Evolutionary conservation across 2,329 filamentous ascomycete species (phyloP).

Genomic region (Penicillium hordei): DNA sequence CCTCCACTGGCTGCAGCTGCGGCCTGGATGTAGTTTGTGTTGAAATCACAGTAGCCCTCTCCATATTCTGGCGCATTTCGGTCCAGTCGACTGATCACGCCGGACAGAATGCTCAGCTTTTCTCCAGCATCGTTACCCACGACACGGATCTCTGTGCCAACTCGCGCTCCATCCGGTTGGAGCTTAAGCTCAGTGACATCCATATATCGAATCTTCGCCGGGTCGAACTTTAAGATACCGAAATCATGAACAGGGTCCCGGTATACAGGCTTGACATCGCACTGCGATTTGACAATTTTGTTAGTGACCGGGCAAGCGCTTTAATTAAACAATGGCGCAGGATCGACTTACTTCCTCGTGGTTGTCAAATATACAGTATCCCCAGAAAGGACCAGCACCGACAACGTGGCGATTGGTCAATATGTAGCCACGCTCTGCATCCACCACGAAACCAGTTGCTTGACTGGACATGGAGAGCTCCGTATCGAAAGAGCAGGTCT

Average conservation of each 20-base stretch:
- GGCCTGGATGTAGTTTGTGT: slow-evolving; percentile 93
- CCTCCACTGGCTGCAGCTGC: slow-evolving; percentile 95
- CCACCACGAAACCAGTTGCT: slow-evolving; percentile 95
- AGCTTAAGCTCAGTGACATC: slow-evolving; percentile 75
- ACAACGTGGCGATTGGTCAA: slow-evolving; percentile 91
- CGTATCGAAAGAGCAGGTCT: slow-evolving; percentile 98
- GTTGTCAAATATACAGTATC: slow-evolving; percentile 97
- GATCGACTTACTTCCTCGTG: slow-evolving; percentile 68
- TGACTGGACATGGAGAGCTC: slow-evolving; percentile 90
- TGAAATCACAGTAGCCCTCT: slow-evolving; percentile 98
- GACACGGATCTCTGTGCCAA: slow-evolving; percentile 91
- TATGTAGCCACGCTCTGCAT: slow-evolving; percentile 87
- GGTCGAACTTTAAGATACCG: slow-evolving; percentile 93
- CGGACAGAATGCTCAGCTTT: slow-evolving; percentile 95
- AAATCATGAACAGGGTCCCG: slow-evolving; percentile 98
- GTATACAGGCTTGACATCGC: slow-evolving; percentile 94
- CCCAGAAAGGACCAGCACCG: slow-evolving; percentile 93
- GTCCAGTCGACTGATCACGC: slow-evolving; percentile 93
- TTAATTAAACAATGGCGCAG: neutral
- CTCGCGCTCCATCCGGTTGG: slow-evolving; percentile 78
- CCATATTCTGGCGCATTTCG: slow-evolving; percentile 97
- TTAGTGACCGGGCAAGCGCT: neutral
- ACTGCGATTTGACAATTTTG: slow-evolving; percentile 51
- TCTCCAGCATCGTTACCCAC: slow-evolving; percentile 98
- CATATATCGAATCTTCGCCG: slow-evolving; percentile 97